A percentile compares a stretch with the other conserved stretches of the same genome.
Evolutionary conservation across 352 stramenopile genomes (phyloP).

Genomic region (Phytophthora fragariaefolia): DNA sequence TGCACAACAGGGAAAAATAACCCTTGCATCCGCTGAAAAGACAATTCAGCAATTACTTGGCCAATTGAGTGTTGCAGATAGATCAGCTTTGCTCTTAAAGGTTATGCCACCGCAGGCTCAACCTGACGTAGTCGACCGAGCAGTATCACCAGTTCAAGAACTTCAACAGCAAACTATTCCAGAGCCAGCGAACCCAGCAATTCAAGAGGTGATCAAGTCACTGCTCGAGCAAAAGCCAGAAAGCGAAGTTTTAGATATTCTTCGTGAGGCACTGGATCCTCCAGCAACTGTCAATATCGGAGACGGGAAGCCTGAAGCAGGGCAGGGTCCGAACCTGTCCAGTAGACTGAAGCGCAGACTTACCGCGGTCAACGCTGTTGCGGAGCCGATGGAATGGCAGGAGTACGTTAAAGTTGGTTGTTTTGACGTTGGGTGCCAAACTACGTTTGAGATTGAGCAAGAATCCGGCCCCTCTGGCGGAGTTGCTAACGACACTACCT

Average conservation of each 20-base stretch:
- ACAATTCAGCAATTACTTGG: constrained; percentile 34
- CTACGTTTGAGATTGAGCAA: constrained; percentile 34
- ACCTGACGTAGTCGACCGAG: constrained; percentile 28
- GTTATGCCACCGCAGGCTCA: constrained; percentile 13
- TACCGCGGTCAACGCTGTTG: constrained; percentile 60
- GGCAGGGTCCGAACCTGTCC: constrained; percentile 10
- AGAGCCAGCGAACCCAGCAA: constrained; percentile 7
- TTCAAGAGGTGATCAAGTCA: constrained; percentile 47
- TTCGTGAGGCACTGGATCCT: constrained; percentile 32
- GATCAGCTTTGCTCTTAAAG: constrained; percentile 38
- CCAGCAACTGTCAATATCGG: neutral
- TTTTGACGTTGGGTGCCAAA: constrained; percentile 62
- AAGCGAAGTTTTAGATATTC: constrained; percentile 45
- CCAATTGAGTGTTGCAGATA: constrained; percentile 37
- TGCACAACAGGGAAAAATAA: constrained; percentile 6
- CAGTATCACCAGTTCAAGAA: constrained; percentile 45
- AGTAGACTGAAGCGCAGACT: constrained; percentile 47
- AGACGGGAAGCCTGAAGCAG: constrained; percentile 1
- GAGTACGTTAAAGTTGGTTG: constrained; percentile 57
- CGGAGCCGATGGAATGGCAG: constrained; percentile 73
- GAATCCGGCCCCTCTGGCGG: constrained; percentile 1
- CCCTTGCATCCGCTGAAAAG: constrained; percentile 34
- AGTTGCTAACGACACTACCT: neutral
- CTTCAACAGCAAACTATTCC: constrained; percentile 3
- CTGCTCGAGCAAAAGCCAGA: constrained; percentile 49